Base-by-base conservation (phyloP, 768 basidiomycete species). In the Peribolospora kevripleyi region DNA sequence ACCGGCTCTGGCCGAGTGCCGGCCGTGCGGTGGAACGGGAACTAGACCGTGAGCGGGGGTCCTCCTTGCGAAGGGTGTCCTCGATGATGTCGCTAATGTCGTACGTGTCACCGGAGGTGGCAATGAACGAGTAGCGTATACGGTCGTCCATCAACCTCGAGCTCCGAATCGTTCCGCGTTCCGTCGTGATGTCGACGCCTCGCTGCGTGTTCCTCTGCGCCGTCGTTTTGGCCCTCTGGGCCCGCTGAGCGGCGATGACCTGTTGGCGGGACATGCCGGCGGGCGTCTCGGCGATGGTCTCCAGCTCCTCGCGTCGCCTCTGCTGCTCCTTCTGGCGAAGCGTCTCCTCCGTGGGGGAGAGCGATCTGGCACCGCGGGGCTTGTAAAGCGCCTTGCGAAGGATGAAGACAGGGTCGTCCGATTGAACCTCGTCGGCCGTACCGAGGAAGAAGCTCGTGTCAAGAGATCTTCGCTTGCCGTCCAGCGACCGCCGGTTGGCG, bases 1-100 rank as follows among this genome's bases (percentile, higher is more conserved):
- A 7, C 54, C 52, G 13, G 49, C 36, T 48, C 55, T 52, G 38
- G 52, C 49, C 25, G 58, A 0, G 52, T 42, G 42, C 11, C 65
- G 51, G 50, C 54, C 47, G 3, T 64, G 50, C 9, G 56, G 53
- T 10, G 65, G 25, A 25, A 25, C 25, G 25, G 25, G 25, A 25
- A 25, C 55, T 42, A 38, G 47, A 0, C 53, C 37, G 61, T 7
- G 61, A 36, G 11, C 41, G 36, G 60, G 48, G 51, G 37, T 49
- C 47, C 8, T 51, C 51, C 51, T 46, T 58, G 36, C 47, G 56
- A 25, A 42, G 55, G 41, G n/a, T 42, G 41, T 57, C 45, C 38
- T 90, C 86, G 50, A 95, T 75, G 51, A 93, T 77, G 59, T 91
- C 82, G 62, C 84, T 87, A 65, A 97, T 86, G 66, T 97, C 91